Evolutionary conservation across 1,284 basidiomycete species (phyloP), one percentile per base, ranked within the genome.

Genomic region (Inonotus obliquus): DNA sequence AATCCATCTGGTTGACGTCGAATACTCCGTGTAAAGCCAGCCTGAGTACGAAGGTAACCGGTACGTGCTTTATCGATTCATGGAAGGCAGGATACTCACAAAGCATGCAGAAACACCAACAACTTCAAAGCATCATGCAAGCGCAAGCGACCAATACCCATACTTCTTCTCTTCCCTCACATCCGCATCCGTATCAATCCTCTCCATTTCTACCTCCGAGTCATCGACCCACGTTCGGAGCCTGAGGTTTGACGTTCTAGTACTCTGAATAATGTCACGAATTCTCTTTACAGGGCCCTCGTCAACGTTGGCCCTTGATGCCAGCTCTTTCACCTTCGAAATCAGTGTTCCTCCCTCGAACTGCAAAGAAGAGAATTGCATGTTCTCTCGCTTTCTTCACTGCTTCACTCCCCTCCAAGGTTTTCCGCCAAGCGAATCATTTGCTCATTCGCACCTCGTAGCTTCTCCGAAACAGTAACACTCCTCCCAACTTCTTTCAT

Each of bases 341-440:
- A 57, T 38, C n/a, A 58, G 27, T 21, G 5, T 21, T 23, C 25
- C 29, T n/a, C 29, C 13, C 49, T 21, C 27, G n/a, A 38, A 57
- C 37, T 29, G 19, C 32, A 6, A 25, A 19, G 37, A 27, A 44
- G 6, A 29, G 19, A 47, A 10, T 41, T 62, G 75, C 71, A 71
- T 75, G 69, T 29, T 67, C 57, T 19, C 68, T 67, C 4, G 73
- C 70, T 25, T 76, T 73, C 7, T 73, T 70, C 25, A 71, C 67
- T 11, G 73, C 52, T 62, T 71, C 72, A n/a, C 72, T 74, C 74
- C 57, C 74, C 74, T 62, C 75, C 74, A 2, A 74, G 74, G 2
- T 74, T 75, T 39, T 69, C 70, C 56, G 67, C 61, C 60, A 74
- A 52, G 29, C 62, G 65, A 68, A 64, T 69, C 61, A 77, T 63